These are phyloP conservation scores for Articulospora tetracladia DNA, from an alignment of 495 filamentous ascomycete species.

Conservation along the genomic window DNA sequence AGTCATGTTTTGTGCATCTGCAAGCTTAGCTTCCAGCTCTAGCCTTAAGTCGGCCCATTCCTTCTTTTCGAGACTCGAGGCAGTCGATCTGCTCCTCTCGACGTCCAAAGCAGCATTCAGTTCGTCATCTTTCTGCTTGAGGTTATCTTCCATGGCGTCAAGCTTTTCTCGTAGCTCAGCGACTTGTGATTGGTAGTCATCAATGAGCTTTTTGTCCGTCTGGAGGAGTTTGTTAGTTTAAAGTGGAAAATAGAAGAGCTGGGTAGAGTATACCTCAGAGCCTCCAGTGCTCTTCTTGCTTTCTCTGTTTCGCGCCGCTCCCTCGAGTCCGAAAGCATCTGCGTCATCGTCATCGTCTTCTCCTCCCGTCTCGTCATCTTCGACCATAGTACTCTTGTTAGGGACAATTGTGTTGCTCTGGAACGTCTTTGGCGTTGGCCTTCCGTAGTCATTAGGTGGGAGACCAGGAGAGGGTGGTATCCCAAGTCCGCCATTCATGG, in stretches of 20 bases:
- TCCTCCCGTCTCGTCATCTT: slow-evolving; percentile 74
- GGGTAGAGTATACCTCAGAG: slow-evolving; percentile 41
- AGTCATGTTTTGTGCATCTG: slow-evolving; percentile 73
- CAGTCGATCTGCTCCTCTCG: slow-evolving; percentile 38
- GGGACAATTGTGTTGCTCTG: slow-evolving; percentile 95
- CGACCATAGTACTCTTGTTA: slow-evolving; percentile 97
- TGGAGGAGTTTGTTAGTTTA: slow-evolving; percentile 24
- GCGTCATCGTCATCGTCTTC: slow-evolving; percentile 59
- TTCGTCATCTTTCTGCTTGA: slow-evolving; percentile 49
- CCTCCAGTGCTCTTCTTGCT: slow-evolving; percentile 56
- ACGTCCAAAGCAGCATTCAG: slow-evolving; percentile 35
- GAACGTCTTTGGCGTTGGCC: slow-evolving; percentile 81
- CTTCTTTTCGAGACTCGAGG: slow-evolving; percentile 52
- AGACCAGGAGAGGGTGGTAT: slow-evolving; percentile 27
- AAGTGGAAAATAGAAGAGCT: neutral
- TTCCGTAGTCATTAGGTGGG: slow-evolving; percentile 42
- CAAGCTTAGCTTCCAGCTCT: slow-evolving; percentile 76
- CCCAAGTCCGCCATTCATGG: slow-evolving; percentile 15
- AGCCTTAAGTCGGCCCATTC: slow-evolving; percentile 71
- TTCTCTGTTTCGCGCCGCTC: slow-evolving; percentile 38
- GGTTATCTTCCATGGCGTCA: slow-evolving; percentile 59
- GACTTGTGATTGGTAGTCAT: slow-evolving; percentile 76
- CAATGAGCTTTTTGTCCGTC: slow-evolving; percentile 66
- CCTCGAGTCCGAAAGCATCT: slow-evolving; percentile 61
- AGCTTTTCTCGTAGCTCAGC: slow-evolving; percentile 70